A percentile compares a stretch with the other conserved stretches of the same genome.
Evolutionary conservation across 306 rosid genomes (phyloP).

Genomic region (Benincasa hispida): DNA sequence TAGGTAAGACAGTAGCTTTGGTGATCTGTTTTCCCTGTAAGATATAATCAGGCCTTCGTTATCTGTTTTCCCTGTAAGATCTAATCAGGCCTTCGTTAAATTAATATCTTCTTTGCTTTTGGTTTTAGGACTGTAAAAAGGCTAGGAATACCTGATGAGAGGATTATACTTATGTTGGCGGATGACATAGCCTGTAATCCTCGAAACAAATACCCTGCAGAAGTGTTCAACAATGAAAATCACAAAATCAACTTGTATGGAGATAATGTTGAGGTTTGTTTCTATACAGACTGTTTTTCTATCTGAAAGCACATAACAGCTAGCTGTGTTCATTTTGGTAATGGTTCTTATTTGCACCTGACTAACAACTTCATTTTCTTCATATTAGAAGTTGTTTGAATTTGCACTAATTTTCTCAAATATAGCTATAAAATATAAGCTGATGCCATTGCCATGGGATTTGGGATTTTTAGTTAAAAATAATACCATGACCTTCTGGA

Average conservation of each 20-base stretch:
- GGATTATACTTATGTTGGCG: slow-evolving; percentile 93
- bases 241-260: slow-evolving; percentile 89
- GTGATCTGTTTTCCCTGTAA: background rate
- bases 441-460: background rate
- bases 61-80: background rate
- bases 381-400: background rate
- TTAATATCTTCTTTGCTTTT: background rate
- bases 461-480: background rate
- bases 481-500: background rate
- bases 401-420: background rate
- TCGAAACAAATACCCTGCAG: slow-evolving; percentile 89
- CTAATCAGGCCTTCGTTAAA: background rate
- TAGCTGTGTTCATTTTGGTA: background rate
- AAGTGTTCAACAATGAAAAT: slow-evolving; percentile 92
- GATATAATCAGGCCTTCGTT: background rate
- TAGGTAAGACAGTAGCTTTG: slow-evolving; percentile 27
- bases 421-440: background rate
- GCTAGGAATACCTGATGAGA: slow-evolving; percentile 95
- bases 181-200: slow-evolving; percentile 99
- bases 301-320: background rate
- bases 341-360: background rate
- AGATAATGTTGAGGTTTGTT: slow-evolving; percentile 86
- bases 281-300: slow-evolving; percentile 3
- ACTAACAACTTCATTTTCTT: background rate
- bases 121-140: slow-evolving; percentile 83